Conservation (phyloP, 2,329 filamentous ascomycete species). For the Exophiala sp. region DNA sequence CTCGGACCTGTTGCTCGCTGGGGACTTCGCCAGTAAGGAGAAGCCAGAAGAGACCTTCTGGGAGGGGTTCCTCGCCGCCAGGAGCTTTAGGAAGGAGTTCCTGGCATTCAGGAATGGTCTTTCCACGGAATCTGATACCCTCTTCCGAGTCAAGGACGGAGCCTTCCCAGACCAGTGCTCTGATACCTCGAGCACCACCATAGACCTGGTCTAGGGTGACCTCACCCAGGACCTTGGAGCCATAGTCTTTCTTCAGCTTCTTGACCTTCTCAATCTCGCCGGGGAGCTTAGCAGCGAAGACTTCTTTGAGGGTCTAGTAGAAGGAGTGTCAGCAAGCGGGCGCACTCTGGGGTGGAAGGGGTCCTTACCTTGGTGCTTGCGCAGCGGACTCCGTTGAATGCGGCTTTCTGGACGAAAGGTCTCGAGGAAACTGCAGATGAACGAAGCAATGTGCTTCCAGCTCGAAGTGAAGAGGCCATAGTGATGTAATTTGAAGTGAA, state of each 20-base stretch:
- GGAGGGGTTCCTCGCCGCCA: conserved; percentile 93
- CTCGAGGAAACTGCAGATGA: conserved; percentile 66
- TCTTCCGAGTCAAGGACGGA: conserved; percentile 98
- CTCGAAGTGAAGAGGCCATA: conserved; percentile 82
- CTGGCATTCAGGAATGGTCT: conserved; percentile 99
- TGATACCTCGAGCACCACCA: conserved; percentile 97
- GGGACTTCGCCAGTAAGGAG: conserved; percentile 97
- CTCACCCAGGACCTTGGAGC: conserved; percentile 92
- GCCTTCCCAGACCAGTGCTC: conserved; percentile 96
- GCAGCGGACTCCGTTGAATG: conserved; percentile 79
- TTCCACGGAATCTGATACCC: conserved; percentile 98
- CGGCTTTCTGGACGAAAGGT: conserved; percentile 65
- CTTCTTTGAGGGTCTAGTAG: conserved; percentile 87
- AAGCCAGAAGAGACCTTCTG: conserved; percentile 99
- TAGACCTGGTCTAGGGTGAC: conserved; percentile 99
- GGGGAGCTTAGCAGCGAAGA: conserved; percentile 92
- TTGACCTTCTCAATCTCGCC: conserved; percentile 99
- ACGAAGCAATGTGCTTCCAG: conserved; percentile 78
- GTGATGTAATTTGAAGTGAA: conserved; percentile 35
- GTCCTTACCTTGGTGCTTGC: conserved; percentile 85
- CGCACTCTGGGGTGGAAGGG: conserved; percentile 85
- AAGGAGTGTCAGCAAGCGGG: conserved; percentile 16
- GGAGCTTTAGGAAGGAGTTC: conserved; percentile 94
- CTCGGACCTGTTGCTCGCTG: conserved; percentile 95
- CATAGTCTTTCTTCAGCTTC: conserved; percentile 93